phyloP scores from a whole-genome alignment of 176 grass and related monocot species.

The Melocanna baccifera region DNA sequence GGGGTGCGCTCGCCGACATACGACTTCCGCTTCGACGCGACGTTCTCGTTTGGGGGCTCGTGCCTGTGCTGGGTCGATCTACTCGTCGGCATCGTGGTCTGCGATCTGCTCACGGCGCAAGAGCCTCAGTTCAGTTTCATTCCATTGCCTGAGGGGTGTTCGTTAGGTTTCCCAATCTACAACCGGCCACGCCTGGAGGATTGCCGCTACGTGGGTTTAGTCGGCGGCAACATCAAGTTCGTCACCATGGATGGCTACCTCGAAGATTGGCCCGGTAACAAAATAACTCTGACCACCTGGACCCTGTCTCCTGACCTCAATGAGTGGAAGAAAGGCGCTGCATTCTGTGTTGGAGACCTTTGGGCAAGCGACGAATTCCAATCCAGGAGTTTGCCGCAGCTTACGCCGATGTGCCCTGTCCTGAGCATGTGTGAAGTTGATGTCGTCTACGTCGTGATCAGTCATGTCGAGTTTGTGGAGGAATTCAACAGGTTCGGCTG shows the following conservation, averaged over 20 bases:
- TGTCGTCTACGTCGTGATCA: neutral
- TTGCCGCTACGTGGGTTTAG: neutral
- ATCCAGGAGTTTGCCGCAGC: too few relatives aligned
- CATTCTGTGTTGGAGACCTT: neutral
- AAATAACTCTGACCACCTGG: neutral
- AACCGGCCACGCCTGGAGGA: neutral
- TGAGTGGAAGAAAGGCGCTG: neutral
- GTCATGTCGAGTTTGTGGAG: neutral
- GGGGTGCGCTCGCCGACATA: too few relatives aligned
- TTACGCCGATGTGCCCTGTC: neutral
- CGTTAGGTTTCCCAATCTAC: too few relatives aligned
- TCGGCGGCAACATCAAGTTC: neutral
- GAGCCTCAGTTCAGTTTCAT: neutral
- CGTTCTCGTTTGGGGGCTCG: neutral
- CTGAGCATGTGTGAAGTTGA: neutral
- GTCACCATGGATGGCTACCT: conserved; percentile 1
- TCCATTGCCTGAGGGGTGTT: neutral
- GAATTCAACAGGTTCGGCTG: too few relatives aligned
- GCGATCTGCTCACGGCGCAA: neutral
- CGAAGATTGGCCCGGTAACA: neutral
- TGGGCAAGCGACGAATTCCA: neutral
- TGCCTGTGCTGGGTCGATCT: conserved; percentile 17
- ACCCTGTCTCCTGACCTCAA: neutral
- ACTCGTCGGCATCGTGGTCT: neutral
- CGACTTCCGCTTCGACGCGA: neutral